Evolutionary conservation across 176 grass and related monocot species (phyloP), one percentile per base, ranked within the genome.

Genomic region (Tillandsia fasciculata): DNA sequence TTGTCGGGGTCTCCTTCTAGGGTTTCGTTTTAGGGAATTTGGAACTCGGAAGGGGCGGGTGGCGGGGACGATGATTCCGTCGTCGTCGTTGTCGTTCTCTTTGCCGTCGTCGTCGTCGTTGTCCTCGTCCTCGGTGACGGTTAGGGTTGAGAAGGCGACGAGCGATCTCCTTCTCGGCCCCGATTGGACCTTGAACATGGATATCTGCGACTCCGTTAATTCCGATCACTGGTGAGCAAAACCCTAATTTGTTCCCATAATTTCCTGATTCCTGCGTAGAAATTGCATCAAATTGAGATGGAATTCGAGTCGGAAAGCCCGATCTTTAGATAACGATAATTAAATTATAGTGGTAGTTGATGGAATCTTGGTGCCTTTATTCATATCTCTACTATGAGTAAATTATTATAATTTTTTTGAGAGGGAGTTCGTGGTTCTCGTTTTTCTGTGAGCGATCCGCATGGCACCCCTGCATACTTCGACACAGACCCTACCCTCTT

Each of bases 151-250:
- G 56, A 96, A 96, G 84, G 87, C 91, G 22, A 96, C 91, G 29
- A 96, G 80, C 84, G 91, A 90, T 61, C 91, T 96, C 74, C 76
- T 96, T 67, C 79, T 90, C 70, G 87, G 72, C 8, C 91, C 91
- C 20, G 91, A 96, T 71, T 96, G 91, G 91, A 79, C 79, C n/a
- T 79, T 96, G 77, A 96, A 96, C 79, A 90, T 96, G 59, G 87
- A 90, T 51, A 96, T 96, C 81, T 96, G 87, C 87, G 91, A 96
- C 67, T 82, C 77, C 78, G 63, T 65, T 74, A 90, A 81, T 74
- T 88, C 82, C 49, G 84, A 87, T 83, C 83, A 80, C 72, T 87
- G 87, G 91, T 96, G 6, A 23, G 22, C 22, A 61, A 61, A 61
- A 18, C 13, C 56, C 17, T 18, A 61, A 22, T 9, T 61, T 22